Evolutionary conservation across 2,329 filamentous ascomycete species (phyloP), one percentile per base, ranked within the genome.

Genomic region (Macrophomina pseudophaseolina): DNA sequence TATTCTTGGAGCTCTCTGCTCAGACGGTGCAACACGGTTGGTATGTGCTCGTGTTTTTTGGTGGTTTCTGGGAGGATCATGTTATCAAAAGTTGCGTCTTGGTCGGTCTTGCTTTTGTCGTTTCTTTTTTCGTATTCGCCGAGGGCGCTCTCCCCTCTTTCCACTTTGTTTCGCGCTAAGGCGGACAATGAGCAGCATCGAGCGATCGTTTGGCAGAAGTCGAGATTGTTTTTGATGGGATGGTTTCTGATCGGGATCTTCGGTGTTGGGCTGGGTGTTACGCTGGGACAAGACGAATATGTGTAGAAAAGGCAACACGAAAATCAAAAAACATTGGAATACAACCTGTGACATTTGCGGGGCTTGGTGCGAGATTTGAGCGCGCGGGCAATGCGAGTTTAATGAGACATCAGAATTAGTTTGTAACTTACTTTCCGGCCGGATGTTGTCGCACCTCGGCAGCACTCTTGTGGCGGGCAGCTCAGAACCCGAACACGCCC

Each of bases 61-160:
- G 23, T 62, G 62, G 35, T 49, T 48, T 35, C 9, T 14, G 18
- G 40, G 18, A 9, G 64, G 63, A 16, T 18, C 23, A 66, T 59
- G 64, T 42, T 58, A 35, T 44, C 56, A 66, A 63, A 66, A 66
- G 64, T 66, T 66, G 64, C 52, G 40, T 59, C 38, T 64, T 62
- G 48, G 60, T 64, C 49, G 48, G 38, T 64, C 60, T 52, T 51
- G 53, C 44, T 59, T 44, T 30, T 38, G 35, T 38, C 44, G 6
- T 48, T 46, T 58, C 35, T 9, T 48, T 65, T 48, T 42, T 58
- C 58, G 28, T 12, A 49, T 62, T n/a, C 32, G 12, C 28, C 12
- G 58, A 62, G 58, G 58, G 58, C 58, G 44, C 44, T 48, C 54
- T 59, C 42, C 42, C 58, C 58, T 62, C 58, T 28, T 62, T 62